Conservation (phyloP, 83 land plant species). For the Thuja plicata region DNA sequence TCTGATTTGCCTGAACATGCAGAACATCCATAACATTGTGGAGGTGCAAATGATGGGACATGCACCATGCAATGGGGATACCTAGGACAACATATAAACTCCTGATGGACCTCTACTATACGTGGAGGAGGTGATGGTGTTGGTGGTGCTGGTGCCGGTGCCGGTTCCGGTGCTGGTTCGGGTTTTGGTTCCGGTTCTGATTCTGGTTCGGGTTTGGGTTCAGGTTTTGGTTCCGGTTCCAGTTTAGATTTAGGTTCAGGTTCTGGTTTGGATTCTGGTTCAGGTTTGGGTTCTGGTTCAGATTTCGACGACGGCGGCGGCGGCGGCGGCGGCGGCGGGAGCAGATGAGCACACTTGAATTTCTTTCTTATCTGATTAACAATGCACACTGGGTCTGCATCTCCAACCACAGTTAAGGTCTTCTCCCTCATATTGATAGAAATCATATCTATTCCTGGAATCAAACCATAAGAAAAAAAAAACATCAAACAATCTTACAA, state of each 20-base stretch:
- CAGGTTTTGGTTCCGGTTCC: no score
- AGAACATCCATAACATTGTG: no score
- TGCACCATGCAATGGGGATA: no score
- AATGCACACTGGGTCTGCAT: neutral
- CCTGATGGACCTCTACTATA: no score
- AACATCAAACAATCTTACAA: neutral
- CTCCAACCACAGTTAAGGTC: neutral
- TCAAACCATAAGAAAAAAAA: no score
- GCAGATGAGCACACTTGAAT: neutral
- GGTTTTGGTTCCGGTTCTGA: neutral
- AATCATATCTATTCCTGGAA: neutral
- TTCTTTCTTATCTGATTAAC: neutral
- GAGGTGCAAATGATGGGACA: neutral
- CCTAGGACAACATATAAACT: neutral
- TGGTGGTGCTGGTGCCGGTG: neutral
- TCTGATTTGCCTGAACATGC: no score
- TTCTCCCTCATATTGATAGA: neutral
- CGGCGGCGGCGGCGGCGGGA: neutral
- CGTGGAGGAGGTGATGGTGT: neutral
- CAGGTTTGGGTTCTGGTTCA: no score
- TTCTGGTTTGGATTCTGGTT: no score
- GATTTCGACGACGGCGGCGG: neutral
- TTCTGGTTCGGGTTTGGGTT: neutral
- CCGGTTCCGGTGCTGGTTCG: neutral
- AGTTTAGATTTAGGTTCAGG: no score